These are phyloP conservation scores for Coniella lustricola DNA, from an alignment of 2,329 filamentous ascomycete species.

Conservation along the genomic window DNA sequence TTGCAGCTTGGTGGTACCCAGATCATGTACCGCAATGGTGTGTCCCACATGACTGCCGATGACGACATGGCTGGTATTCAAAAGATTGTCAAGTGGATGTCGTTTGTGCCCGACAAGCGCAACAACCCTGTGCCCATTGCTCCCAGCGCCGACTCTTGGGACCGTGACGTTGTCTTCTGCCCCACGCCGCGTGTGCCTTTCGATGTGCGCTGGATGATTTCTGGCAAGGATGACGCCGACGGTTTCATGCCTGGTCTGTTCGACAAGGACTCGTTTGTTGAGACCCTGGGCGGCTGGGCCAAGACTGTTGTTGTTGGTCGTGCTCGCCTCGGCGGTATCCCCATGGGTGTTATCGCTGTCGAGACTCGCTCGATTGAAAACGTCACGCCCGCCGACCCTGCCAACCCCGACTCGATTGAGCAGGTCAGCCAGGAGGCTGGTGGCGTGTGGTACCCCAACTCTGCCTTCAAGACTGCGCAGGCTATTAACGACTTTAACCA, in stretches of 20 bases:
- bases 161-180: constrained; percentile 83
- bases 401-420: constrained; percentile 97
- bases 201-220: constrained; percentile 91
- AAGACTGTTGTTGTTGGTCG: constrained; percentile 94
- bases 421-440: constrained; percentile 91
- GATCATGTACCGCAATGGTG: constrained; percentile 99
- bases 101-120: constrained; percentile 93
- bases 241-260: constrained; percentile 89
- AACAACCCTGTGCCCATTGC: constrained; percentile 88
- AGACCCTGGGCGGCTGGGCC: constrained; percentile 94
- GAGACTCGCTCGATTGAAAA: constrained; percentile 97
- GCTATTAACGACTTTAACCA: constrained; percentile 99
- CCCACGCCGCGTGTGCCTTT: constrained; percentile 77
- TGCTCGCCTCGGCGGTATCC: constrained; percentile 92
- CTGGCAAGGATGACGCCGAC: constrained; percentile 75
- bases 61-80: constrained; percentile 97
- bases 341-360: constrained; percentile 95
- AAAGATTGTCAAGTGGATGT: constrained; percentile 98
- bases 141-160: constrained; percentile 79
- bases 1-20: constrained; percentile 99
- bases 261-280: constrained; percentile 93
- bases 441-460: constrained; percentile 99
- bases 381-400: constrained; percentile 89
- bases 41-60: constrained; percentile 95
- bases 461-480: constrained; percentile 98